Evolutionary conservation across 768 basidiomycete genomes (phyloP).

Genomic region (Psilocybe cyanescens): DNA sequence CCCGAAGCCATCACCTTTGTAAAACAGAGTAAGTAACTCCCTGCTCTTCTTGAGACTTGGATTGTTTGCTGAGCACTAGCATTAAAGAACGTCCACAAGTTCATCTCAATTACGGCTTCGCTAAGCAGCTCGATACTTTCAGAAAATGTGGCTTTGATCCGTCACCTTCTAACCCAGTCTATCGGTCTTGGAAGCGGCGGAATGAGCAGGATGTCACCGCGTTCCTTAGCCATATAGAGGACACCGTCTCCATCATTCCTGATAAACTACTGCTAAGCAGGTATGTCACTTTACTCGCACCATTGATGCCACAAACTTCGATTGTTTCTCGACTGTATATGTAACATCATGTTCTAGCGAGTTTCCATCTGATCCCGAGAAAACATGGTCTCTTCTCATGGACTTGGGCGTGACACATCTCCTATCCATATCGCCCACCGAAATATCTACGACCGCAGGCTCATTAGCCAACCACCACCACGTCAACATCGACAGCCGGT

Average conservation of each 20-base stretch:
- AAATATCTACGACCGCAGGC: slow-evolving; percentile 34
- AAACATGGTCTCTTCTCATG: slow-evolving; percentile 51
- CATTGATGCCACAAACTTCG: too few species aligned
- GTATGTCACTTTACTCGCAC: slow-evolving; percentile 27
- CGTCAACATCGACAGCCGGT: slow-evolving; percentile 42
- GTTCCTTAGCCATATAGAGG: slow-evolving; percentile 54
- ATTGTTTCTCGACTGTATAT: too few species aligned
- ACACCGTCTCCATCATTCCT: slow-evolving; percentile 55
- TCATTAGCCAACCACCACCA: slow-evolving; percentile 41
- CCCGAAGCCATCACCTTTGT: slow-evolving; percentile 51
- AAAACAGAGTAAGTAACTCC: slow-evolving; percentile 44
- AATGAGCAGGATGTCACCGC: slow-evolving; percentile 55
- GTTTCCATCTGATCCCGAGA: slow-evolving; percentile 56
- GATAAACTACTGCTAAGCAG: slow-evolving; percentile 56
- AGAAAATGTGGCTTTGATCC: slow-evolving; percentile 53
- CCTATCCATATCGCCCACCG: slow-evolving; percentile 58
- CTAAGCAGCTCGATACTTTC: slow-evolving; percentile 62
- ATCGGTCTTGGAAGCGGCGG: slow-evolving; percentile 62
- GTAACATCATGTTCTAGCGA: slow-evolving; percentile 37
- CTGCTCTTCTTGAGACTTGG: not conserved
- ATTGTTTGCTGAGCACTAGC: slow-evolving; percentile 13
- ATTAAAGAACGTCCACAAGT: slow-evolving; percentile 28
- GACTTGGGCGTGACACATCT: slow-evolving; percentile 59
- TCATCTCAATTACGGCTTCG: slow-evolving; percentile 56
- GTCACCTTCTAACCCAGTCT: slow-evolving; percentile 42